These are phyloP conservation scores for Pezicula neosporulosa DNA, from an alignment of 2,329 filamentous ascomycete genomes.

Conservation along the genomic window DNA sequence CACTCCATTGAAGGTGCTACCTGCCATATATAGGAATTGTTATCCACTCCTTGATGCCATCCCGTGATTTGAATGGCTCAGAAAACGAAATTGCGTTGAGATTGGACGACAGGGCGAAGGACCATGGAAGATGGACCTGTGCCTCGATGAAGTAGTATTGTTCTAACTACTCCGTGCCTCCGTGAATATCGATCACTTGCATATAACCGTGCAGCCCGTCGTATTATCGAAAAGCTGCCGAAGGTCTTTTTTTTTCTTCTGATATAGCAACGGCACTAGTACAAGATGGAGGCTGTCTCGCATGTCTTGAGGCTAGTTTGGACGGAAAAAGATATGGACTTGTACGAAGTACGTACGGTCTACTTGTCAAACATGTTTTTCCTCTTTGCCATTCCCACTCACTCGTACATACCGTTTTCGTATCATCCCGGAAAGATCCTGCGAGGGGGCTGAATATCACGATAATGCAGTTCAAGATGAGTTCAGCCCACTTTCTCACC, in stretches of 20 bases:
- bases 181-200: conserved; percentile 20
- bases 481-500: too few relatives aligned
- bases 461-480: too few relatives aligned
- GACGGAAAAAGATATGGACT: too few relatives aligned
- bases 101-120: not conserved
- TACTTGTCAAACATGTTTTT: too few relatives aligned
- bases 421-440: too few relatives aligned
- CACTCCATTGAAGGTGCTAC: not conserved
- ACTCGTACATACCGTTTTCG: too few relatives aligned
- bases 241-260: not conserved
- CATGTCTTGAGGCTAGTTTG: conserved; percentile 6
- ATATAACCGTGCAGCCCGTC: conserved; percentile 22
- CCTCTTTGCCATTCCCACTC: too few relatives aligned
- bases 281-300: not conserved
- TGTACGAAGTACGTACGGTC: too few relatives aligned
- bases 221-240: conserved; percentile 11
- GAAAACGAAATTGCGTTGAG: not conserved
- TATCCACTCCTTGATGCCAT: not conserved
- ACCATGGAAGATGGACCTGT: not conserved
- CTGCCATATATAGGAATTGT: not conserved
- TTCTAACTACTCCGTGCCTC: too few relatives aligned
- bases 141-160: too few relatives aligned
- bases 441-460: too few relatives aligned
- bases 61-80: not conserved
- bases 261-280: not conserved